Conservation (phyloP, 306 rosid genomes). For the Neltuma alba region DNA sequence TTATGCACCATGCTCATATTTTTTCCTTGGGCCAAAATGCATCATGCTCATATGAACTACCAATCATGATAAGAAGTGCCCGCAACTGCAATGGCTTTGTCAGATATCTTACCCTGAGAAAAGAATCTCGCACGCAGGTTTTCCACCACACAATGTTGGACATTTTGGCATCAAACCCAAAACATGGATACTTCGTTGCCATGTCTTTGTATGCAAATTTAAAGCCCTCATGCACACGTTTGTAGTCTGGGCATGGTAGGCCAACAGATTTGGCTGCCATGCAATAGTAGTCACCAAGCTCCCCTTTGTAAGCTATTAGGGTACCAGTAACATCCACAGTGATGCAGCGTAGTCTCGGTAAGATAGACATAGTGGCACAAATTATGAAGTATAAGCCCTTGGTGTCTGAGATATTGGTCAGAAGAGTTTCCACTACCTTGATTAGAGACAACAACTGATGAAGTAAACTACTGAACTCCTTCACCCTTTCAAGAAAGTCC, state of each 20-base stretch:
- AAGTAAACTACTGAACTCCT: conserved; percentile 34
- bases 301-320: conserved; percentile 92
- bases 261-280: conserved; percentile 98
- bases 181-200: conserved; percentile 89
- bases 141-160: conserved; percentile 95
- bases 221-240: conserved; percentile 87
- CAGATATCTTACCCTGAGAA: conserved; percentile 70
- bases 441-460: conserved; percentile 16
- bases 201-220: conserved; percentile 85
- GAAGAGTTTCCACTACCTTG: conserved; percentile 24
- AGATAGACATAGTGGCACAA: conserved; percentile 56
- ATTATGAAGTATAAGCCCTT: conserved; percentile 15
- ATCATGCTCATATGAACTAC: conserved; percentile 18
- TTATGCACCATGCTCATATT: too few species aligned
- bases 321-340: conserved; percentile 96
- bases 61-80: conserved; percentile 10
- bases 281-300: conserved; percentile 96
- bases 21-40: too few species aligned
- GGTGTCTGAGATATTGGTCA: conserved; percentile 11
- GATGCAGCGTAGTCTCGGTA: conserved; percentile 75
- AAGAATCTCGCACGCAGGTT: conserved; percentile 89
- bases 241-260: conserved; percentile 90
- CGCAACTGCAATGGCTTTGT: conserved; percentile 19
- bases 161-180: conserved; percentile 83
- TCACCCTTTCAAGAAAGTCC: conserved; percentile 33